Base-by-base conservation (phyloP, 2,329 filamentous ascomycete species). In the Iodosphaeria phyllophila region DNA sequence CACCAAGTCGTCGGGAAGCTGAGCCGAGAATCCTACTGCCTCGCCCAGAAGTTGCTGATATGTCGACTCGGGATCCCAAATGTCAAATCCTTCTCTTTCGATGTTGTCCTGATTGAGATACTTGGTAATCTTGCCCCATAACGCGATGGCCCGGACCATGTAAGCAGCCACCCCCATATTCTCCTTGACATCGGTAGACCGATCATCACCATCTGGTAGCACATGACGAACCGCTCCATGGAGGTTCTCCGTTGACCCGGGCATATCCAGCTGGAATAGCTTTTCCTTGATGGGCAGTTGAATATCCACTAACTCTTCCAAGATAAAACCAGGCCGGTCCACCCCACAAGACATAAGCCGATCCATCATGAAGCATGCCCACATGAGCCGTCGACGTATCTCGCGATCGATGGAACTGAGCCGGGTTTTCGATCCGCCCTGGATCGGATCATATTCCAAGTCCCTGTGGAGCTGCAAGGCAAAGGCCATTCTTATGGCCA, bases 341-440 rank as follows among this genome's bases (percentile, higher is more conserved):
- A 82, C 91, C 2, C 89, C 86, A 2, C 84, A 93, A 0, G 86
- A 93, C 49, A 91, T 93, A 56, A 93, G 93, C 1, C 86, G 72
- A 45, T 98, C 89, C 84, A 95, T 93, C 28, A 93, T 50, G 41
- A 92, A 92, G 44, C 86, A 95, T 8, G 84, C 79, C 89, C 89
- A 98, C 86, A 98, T 95, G 3, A 83, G 89, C 28, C 89, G 68
- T 36, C 89, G 61, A 31, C 89, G 67, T 27, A 95, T 93, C 46
- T 98, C 89, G 15, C 82, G 74, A 46, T 95, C 89, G 10, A 84
- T 82, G 37, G 89, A 89, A 43, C 82, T 92, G 26, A 89, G 62
- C 32, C 75, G 68, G 3, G 63, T 60, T 8, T 64, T 58, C 12
- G 63, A 60, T 20, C 65, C 64, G n/a, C 61, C 56, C n/a, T 63